phyloP scores from a whole-genome alignment of 495 filamentous ascomycete species.

The Halenospora varia region DNA sequence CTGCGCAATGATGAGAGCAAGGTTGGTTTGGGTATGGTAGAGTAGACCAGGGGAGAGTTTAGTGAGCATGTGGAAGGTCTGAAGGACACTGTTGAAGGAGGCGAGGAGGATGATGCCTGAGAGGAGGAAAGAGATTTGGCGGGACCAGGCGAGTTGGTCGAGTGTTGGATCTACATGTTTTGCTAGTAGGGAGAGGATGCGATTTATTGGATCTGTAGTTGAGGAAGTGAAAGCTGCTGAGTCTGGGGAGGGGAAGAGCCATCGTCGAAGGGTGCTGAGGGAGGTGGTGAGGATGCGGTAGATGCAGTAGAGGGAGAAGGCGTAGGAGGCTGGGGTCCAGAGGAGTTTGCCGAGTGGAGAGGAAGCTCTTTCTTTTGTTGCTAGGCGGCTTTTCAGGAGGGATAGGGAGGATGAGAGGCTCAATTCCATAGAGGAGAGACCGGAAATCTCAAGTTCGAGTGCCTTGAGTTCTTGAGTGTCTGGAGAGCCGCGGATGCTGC shows the following conservation, averaged over 20 bases:
- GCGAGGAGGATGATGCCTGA: slow-evolving; percentile 73
- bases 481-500: slow-evolving; percentile 54
- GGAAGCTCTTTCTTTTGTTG: slow-evolving; percentile 55
- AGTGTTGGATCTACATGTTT: slow-evolving; percentile 68
- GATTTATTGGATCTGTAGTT: slow-evolving; percentile 71
- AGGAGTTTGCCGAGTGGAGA: slow-evolving; percentile 58
- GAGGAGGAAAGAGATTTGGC: slow-evolving; percentile 73
- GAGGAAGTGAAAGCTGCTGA: slow-evolving; percentile 51
- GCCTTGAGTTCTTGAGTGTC: slow-evolving; percentile 61
- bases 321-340: slow-evolving; percentile 48
- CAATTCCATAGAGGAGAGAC: slow-evolving; percentile 69
- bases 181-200: slow-evolving; percentile 67
- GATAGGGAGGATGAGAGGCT: slow-evolving; percentile 58
- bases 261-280: slow-evolving; percentile 55
- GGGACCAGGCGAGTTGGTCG: slow-evolving; percentile 68
- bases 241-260: slow-evolving; percentile 34
- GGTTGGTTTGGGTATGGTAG: slow-evolving; percentile 57
- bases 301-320: slow-evolving; percentile 70
- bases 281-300: slow-evolving; percentile 69
- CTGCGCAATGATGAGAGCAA: slow-evolving; percentile 70
- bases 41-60: slow-evolving; percentile 65
- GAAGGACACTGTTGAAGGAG: slow-evolving; percentile 69
- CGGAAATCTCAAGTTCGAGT: slow-evolving; percentile 70
- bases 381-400: slow-evolving; percentile 51
- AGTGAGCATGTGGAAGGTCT: slow-evolving; percentile 71